Conservation (phyloP, 257 asterid species). For the Penstemon newberryi region DNA sequence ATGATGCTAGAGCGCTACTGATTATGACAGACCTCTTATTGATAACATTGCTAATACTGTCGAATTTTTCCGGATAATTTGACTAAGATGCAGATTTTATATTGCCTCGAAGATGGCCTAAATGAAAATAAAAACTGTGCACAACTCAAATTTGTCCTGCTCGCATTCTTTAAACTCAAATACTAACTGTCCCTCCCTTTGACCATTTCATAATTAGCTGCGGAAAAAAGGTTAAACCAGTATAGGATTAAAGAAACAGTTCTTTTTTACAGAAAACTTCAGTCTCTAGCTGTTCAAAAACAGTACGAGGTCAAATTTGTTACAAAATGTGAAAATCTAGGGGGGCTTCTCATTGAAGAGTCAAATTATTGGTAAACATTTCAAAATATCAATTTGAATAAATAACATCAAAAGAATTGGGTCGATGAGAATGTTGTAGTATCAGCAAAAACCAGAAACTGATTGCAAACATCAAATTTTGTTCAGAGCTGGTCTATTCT, state of each 20-base stretch:
- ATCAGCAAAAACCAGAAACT: background rate
- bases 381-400: background rate
- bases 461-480: background rate
- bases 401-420: background rate
- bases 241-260: background rate
- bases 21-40: background rate
- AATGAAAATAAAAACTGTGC: constrained; percentile 1
- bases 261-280: background rate
- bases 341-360: constrained; percentile 11
- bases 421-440: background rate
- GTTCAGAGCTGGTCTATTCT: background rate
- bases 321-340: background rate
- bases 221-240: background rate
- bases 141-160: background rate
- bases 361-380: background rate
- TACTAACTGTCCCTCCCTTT: background rate
- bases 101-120: constrained; percentile 13
- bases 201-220: background rate
- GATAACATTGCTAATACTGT: constrained; percentile 3
- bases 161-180: constrained; percentile 3
- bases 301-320: constrained; percentile 5
- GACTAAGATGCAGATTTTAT: constrained; percentile 11
- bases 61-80: constrained; percentile 8
- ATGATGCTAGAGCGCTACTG: background rate
- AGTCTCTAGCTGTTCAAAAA: background rate